A percentile compares a stretch with the other conserved stretches of the same genome.
Conservation (phyloP, 2,329 filamentous ascomycete species). For the Ceratocystis eucalypticola region DNA sequence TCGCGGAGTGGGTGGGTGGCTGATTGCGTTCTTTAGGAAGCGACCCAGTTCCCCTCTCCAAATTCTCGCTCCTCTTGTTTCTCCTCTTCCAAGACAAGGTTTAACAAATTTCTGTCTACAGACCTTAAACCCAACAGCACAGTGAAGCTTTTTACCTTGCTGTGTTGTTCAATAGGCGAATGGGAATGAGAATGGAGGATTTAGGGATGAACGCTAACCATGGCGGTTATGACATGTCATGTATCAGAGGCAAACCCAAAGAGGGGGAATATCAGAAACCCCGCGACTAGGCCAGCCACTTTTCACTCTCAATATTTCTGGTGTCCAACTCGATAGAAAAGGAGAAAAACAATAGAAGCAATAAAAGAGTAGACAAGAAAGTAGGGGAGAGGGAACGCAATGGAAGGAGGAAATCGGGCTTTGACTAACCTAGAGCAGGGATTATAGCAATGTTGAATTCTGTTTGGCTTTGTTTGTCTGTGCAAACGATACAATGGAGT, state of each 20-base stretch:
- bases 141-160: too few species aligned
- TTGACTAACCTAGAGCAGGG: slow-evolving; percentile 4
- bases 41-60: background rate
- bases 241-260: background rate
- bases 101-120: background rate
- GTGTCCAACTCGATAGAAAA: background rate
- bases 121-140: background rate
- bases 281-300: background rate
- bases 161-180: background rate
- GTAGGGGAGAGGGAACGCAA: background rate
- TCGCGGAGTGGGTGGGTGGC: background rate
- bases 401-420: background rate
- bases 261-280: background rate
- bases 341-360: background rate
- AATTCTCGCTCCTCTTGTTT: background rate
- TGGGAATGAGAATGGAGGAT: background rate
- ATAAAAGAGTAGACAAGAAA: background rate
- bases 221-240: background rate
- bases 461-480: background rate
- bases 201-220: background rate
- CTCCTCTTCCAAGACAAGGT: background rate
- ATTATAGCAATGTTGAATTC: background rate
- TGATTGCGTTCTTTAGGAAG: background rate
- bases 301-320: too few species aligned
- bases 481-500: slow-evolving; percentile 1